These are phyloP conservation scores for Tylopilus vinaceipallidus DNA, from an alignment of 768 basidiomycete species.

Conservation along the genomic window DNA sequence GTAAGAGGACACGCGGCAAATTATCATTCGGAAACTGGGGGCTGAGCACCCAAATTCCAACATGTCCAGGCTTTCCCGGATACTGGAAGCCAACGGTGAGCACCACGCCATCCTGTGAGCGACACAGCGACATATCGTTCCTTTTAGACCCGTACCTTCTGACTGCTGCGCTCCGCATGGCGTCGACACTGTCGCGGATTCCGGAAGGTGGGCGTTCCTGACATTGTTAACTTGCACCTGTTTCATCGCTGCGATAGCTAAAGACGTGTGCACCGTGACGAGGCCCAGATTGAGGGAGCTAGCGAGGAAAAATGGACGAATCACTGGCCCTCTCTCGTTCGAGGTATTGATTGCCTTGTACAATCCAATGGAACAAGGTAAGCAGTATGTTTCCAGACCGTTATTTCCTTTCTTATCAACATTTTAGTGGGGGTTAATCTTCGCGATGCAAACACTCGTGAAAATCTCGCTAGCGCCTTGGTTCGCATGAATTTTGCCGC, in stretches of 20 bases:
- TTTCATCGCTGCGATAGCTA: no score
- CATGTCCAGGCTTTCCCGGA: slow-evolving; percentile 10
- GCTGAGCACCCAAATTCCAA: not conserved
- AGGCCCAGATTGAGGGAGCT: slow-evolving; percentile 16
- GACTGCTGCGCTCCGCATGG: slow-evolving; percentile 18
- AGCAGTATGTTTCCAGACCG: not conserved
- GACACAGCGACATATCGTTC: not conserved
- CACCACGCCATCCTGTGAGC: no score
- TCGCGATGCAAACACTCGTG: slow-evolving; percentile 7
- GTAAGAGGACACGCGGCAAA: slow-evolving; percentile 11
- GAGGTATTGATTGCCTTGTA: slow-evolving; percentile 19
- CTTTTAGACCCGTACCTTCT: slow-evolving; percentile 13
- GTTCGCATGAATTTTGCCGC: slow-evolving; percentile 1
- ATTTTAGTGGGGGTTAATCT: slow-evolving; percentile 12
- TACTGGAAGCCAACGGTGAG: slow-evolving; percentile 18
- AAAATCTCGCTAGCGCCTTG: slow-evolving; percentile 20
- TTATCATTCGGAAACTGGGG: not conserved
- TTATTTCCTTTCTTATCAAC: not conserved
- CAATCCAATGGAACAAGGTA: slow-evolving; percentile 3
- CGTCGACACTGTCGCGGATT: slow-evolving; percentile 12
- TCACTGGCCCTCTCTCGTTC: slow-evolving; percentile 20
- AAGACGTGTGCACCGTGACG: slow-evolving; percentile 3
- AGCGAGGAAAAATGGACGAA: slow-evolving; percentile 5
- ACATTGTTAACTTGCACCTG: no score
- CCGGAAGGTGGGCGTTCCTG: slow-evolving; percentile 14